These are phyloP conservation scores for Usnea hakonensis DNA, from an alignment of 495 filamentous ascomycete species.

Conservation along the genomic window DNA sequence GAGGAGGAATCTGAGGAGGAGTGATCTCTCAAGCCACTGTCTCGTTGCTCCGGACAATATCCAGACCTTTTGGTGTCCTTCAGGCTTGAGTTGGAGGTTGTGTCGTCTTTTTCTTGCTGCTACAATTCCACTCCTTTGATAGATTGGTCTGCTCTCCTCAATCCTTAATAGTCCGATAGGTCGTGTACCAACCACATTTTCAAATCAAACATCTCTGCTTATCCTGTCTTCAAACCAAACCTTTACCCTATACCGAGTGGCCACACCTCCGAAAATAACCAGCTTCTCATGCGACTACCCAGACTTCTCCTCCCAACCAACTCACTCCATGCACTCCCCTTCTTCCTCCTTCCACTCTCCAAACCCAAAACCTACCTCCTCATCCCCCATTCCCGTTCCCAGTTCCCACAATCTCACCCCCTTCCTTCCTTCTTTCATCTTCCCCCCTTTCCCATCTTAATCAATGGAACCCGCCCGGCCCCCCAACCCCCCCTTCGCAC, in stretches of 20 bases:
- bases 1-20: constrained; percentile 54
- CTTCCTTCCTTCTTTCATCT: too few species aligned
- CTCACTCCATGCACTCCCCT: background rate
- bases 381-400: background rate
- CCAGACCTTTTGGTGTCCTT: background rate
- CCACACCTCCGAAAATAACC: background rate
- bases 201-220: background rate
- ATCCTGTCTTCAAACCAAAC: background rate
- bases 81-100: background rate
- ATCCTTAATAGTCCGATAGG: background rate
- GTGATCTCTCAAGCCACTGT: constrained; percentile 12
- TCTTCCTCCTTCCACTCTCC: too few species aligned
- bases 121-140: background rate
- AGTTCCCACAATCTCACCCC: too few species aligned
- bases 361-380: background rate
- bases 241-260: background rate
- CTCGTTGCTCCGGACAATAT: background rate
- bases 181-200: background rate
- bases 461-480: too few species aligned
- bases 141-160: background rate
- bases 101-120: background rate
- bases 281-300: background rate
- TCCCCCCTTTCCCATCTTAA: too few species aligned
- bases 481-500: too few species aligned
- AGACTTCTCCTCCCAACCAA: background rate